phyloP scores from a whole-genome alignment of 179 eudicot species.

The Kewa caespitosa region DNA sequence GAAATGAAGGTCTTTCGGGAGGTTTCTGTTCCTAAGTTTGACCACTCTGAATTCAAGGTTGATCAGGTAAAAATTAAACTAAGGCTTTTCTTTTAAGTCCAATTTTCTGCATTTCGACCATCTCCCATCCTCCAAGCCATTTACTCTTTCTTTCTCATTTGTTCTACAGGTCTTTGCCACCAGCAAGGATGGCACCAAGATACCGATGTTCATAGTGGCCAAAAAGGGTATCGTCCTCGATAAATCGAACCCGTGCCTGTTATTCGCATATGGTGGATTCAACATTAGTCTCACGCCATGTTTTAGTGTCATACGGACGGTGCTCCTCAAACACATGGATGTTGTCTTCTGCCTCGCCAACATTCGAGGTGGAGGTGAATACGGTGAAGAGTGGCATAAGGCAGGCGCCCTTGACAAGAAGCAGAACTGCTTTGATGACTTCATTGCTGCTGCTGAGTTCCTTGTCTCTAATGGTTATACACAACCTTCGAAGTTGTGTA shows the following conservation, averaged over 20 bases:
- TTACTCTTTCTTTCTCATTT: too few relatives aligned
- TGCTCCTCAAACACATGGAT: slow-evolving; percentile 65
- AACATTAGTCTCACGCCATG: slow-evolving; percentile 69
- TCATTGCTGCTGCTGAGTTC: slow-evolving; percentile 71
- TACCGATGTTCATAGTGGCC: slow-evolving; percentile 80
- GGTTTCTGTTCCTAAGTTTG: slow-evolving; percentile 68
- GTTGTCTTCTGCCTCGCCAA: slow-evolving; percentile 73
- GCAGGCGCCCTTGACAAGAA: slow-evolving; percentile 70
- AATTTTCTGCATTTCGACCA: background rate
- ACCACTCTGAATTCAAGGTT: slow-evolving; percentile 62
- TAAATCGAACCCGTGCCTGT: slow-evolving; percentile 76
- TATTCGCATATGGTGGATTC: slow-evolving; percentile 88
- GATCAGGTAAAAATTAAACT: slow-evolving; percentile 53
- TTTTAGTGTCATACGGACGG: slow-evolving; percentile 59
- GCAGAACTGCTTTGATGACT: slow-evolving; percentile 87
- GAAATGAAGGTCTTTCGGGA: slow-evolving; percentile 74
- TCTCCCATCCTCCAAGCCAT: background rate
- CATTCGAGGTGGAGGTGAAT: slow-evolving; percentile 97
- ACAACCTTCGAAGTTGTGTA: slow-evolving; percentile 72
- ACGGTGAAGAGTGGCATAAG: slow-evolving; percentile 98
- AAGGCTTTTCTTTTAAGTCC: background rate
- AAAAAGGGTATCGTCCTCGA: slow-evolving; percentile 57
- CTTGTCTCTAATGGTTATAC: slow-evolving; percentile 75
- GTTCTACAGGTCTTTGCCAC: slow-evolving; percentile 65
- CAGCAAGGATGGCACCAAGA: slow-evolving; percentile 78